Evolutionary conservation across 1,139 yeast genomes (phyloP), one percentile per base, ranked within the genome.

Genomic region (Meyerozyma elateridarum): DNA sequence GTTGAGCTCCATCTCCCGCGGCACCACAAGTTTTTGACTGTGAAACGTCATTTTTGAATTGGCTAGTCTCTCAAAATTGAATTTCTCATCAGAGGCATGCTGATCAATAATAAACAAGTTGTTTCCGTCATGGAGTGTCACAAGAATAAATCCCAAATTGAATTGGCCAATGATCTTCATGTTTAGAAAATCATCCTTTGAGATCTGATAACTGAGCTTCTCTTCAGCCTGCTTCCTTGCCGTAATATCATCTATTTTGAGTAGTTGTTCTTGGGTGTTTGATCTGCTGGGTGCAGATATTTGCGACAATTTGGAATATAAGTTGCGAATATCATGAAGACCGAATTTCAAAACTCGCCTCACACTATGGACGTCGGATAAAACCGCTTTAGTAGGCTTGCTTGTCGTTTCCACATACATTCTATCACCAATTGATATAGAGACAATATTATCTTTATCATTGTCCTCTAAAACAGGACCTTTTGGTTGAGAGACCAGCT

Each of bases 41-140:
- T 75, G 70, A 6, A 46, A 38, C 17, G 49, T 41, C 26, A 45
- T 45, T 0, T 84, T 76, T 8, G 66, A 68, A 17, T 56, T 51
- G 38, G 74, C 77, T 13, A 87, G 59, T 33, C 64, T 65, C 52
- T 93, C 98, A 61, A 85, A 91, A 54, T 91, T 91, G 58, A 50
- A 85, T 48, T 88, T 91, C 51, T 91, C 99, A 57, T 91, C 98
- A 41, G 95, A 85, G 1, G 98, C 98, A 60, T 91, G 99, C 56
- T 91, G 99, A 53, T 91, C 99, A 30, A 91, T 72, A 28, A 91
- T 89, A 47, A 91, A 88, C 26, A 91, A 52, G 49, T 85, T 87
- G n/a, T 56, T 53, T 2, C 49, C 39, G 5, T 47, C 44, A 11
- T 46, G 45, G 19, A 56, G 45, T 1, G 76, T 72, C 0, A 85